Conservation (phyloP, 2,329 filamentous ascomycete species). For the Polychaeton citri region DNA sequence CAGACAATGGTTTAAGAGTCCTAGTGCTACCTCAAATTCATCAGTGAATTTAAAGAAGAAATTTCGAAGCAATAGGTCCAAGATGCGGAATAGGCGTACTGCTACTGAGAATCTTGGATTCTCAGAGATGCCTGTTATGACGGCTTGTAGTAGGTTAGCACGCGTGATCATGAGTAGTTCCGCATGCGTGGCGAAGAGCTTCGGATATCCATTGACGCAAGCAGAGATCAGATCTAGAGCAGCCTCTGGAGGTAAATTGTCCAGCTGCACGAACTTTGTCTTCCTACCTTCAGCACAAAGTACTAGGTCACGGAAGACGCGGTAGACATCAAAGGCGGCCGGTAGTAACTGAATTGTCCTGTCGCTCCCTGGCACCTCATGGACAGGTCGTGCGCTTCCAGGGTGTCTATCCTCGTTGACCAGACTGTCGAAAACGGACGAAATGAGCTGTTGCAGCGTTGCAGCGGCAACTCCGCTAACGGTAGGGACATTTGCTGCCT, state of each 20-base stretch:
- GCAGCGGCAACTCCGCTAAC: slow-evolving; percentile 93
- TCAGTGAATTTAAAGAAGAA: slow-evolving; percentile 61
- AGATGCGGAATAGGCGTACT: slow-evolving; percentile 66
- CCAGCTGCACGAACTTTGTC: slow-evolving; percentile 68
- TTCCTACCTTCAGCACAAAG: slow-evolving; percentile 74
- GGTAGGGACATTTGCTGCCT: slow-evolving; percentile 81
- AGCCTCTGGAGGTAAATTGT: slow-evolving; percentile 66
- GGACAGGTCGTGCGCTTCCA: slow-evolving; percentile 38
- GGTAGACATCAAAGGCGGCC: slow-evolving; percentile 74
- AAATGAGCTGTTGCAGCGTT: slow-evolving; percentile 88
- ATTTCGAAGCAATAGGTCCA: slow-evolving; percentile 67
- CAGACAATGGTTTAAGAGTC: slow-evolving; percentile 69
- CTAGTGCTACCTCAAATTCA: slow-evolving; percentile 73
- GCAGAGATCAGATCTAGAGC: slow-evolving; percentile 87
- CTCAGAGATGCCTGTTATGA: slow-evolving; percentile 65
- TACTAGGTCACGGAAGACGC: slow-evolving; percentile 81
- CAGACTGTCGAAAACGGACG: slow-evolving; percentile 87
- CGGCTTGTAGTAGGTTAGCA: slow-evolving; percentile 66
- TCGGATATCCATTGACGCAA: slow-evolving; percentile 72
- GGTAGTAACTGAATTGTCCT: slow-evolving; percentile 54
- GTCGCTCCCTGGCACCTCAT: slow-evolving; percentile 54
- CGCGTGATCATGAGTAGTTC: slow-evolving; percentile 73
- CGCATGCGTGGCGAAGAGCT: slow-evolving; percentile 61
- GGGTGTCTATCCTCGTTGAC: slow-evolving; percentile 60
- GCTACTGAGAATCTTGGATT: slow-evolving; percentile 69